These are phyloP conservation scores for Asterophora lycoperdoides DNA, from an alignment of 768 basidiomycete genomes.

Conservation along the genomic window DNA sequence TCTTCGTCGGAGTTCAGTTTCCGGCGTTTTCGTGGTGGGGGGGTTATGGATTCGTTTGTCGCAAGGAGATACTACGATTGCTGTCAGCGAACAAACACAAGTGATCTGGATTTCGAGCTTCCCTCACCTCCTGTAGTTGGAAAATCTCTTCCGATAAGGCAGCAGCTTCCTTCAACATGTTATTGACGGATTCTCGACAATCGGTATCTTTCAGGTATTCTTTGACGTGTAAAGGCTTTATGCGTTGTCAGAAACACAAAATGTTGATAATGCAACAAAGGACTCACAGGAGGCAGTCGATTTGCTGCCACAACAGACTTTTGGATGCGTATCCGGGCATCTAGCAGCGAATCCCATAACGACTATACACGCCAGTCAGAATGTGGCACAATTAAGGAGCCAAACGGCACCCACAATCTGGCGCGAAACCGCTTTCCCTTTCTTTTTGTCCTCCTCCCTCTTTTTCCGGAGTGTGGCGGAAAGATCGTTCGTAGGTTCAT, in stretches of 20 bases:
- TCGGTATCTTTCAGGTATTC: slow-evolving; percentile 34
- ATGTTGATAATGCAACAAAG: background rate
- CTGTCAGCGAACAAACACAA: background rate
- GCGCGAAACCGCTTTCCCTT: slow-evolving; percentile 77
- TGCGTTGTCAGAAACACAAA: background rate
- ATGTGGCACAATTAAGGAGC: background rate
- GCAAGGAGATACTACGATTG: slow-evolving; percentile 39
- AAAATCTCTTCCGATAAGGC: slow-evolving; percentile 64
- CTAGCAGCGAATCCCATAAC: slow-evolving; percentile 83
- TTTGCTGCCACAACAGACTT: slow-evolving; percentile 69
- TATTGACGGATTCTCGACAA: slow-evolving; percentile 42
- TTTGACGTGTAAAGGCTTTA: slow-evolving; percentile 32
- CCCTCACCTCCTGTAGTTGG: slow-evolving; percentile 59
- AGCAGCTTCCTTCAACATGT: slow-evolving; percentile 57
- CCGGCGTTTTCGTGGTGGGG: slow-evolving; percentile 56
- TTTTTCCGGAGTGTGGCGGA: slow-evolving; percentile 51
- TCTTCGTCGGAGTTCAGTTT: slow-evolving; percentile 34
- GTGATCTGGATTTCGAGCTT: background rate
- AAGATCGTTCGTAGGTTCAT: slow-evolving; percentile 35
- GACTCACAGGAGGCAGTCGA: slow-evolving; percentile 57
- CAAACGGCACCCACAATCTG: slow-evolving; percentile 63
- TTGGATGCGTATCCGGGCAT: slow-evolving; percentile 89
- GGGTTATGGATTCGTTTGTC: slow-evolving; percentile 42
- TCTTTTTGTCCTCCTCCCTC: slow-evolving; percentile 67
- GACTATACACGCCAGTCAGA: slow-evolving; percentile 39